Percentiles rank a stretch among this genome's conserved stretches.
phyloP scores from a whole-genome alignment of 768 basidiomycete genomes.

The Boletus insuetus region DNA sequence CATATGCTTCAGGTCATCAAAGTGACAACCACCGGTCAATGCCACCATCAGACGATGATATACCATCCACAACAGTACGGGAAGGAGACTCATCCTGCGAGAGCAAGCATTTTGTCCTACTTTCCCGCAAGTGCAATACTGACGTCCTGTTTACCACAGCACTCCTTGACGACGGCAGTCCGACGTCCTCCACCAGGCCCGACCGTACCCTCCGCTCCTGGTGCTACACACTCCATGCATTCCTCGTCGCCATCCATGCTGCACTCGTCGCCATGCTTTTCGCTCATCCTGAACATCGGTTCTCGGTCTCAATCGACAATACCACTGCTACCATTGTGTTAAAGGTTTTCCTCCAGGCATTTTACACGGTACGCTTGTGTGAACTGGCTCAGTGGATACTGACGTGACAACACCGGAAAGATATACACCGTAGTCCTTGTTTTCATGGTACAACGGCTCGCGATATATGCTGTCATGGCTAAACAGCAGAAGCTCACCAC shows the following conservation, averaged over 20 bases:
- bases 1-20: not conserved
- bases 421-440: slow-evolving; percentile 13
- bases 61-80: not conserved
- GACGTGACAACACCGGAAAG: not conserved
- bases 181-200: too few species aligned
- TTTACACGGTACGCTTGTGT: not conserved
- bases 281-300: not conserved
- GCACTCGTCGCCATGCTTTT: not conserved
- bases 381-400: not conserved
- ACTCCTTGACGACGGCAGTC: too few species aligned
- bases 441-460: slow-evolving; percentile 9
- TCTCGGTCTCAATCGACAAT: not conserved
- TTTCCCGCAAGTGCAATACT: too few species aligned
- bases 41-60: not conserved
- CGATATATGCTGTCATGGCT: slow-evolving; percentile 1
- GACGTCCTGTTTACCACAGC: too few species aligned
- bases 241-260: not conserved
- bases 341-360: not conserved
- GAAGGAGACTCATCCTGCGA: too few species aligned
- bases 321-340: not conserved
- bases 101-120: too few species aligned
- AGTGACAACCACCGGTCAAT: not conserved
- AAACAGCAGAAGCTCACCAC: slow-evolving; percentile 15
- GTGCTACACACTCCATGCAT: not conserved
- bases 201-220: not conserved